Evolutionary conservation across 371 early-diverging fungal genomes (phyloP).

Genomic region (Saksenaea vasiformis): DNA sequence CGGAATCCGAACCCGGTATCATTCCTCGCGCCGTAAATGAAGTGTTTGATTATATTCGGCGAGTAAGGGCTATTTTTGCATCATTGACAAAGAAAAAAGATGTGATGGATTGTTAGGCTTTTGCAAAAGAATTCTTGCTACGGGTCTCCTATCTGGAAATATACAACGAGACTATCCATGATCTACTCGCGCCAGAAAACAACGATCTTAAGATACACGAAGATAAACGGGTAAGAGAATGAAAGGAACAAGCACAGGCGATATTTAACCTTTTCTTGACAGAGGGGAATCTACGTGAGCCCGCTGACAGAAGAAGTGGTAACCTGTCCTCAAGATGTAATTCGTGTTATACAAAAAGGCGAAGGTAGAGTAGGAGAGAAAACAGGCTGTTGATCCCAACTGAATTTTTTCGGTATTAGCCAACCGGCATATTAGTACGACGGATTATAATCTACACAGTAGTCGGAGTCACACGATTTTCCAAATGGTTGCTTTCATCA

Average conservation of each 20-base stretch:
- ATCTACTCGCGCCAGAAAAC: slow-evolving; percentile 64
- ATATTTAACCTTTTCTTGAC: neutral
- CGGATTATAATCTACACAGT: slow-evolving; percentile 90
- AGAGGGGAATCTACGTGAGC: slow-evolving; percentile 83
- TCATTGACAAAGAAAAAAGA: slow-evolving; percentile 4
- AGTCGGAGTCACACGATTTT: slow-evolving; percentile 96
- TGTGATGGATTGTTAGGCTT: neutral
- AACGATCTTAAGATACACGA: slow-evolving; percentile 15
- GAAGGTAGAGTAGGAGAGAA: slow-evolving; percentile 61
- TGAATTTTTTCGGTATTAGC: slow-evolving; percentile 21
- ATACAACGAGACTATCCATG: slow-evolving; percentile 95
- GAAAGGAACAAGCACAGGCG: slow-evolving; percentile 1
- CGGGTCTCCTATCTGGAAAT: slow-evolving; percentile 89
- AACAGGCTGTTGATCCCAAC: neutral
- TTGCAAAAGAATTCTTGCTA: slow-evolving; percentile 22
- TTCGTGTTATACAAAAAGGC: slow-evolving; percentile 78
- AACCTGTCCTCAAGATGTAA: slow-evolving; percentile 78
- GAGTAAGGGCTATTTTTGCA: slow-evolving; percentile 26
- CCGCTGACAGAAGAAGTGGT: slow-evolving; percentile 91
- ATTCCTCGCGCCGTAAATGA: slow-evolving; percentile 55
- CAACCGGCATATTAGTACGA: slow-evolving; percentile 83
- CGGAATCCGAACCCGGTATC: slow-evolving; percentile 56
- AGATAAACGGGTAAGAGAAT: slow-evolving; percentile 18
- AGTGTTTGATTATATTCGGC: slow-evolving; percentile 54
- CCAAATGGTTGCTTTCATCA: slow-evolving; percentile 66